Percentiles rank a stretch among this genome's conserved stretches.
Conservation (phyloP, 768 basidiomycete species). For the Lepiota venenata region DNA sequence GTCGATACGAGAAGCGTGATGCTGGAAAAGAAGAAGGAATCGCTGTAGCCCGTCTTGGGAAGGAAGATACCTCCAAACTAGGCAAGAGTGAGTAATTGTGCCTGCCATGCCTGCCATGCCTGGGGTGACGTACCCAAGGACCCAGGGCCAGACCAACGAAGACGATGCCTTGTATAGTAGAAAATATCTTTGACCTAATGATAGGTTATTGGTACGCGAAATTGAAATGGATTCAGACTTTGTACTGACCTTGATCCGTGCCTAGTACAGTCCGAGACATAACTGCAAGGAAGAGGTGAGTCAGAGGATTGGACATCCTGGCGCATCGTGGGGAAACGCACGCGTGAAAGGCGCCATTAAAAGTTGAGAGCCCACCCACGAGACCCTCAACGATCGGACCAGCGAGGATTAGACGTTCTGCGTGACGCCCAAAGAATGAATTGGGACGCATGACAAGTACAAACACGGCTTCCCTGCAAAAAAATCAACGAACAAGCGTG, state of each 20-base stretch:
- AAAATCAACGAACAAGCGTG: constrained; percentile 1
- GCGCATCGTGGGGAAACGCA: constrained; percentile 43
- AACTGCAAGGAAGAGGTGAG: constrained; percentile 32
- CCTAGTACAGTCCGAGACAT: constrained; percentile 49
- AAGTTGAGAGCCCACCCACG: constrained; percentile 64
- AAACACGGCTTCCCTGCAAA: constrained; percentile 69
- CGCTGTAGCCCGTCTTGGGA: constrained; percentile 49
- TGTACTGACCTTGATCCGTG: constrained; percentile 42
- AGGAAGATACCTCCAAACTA: constrained; percentile 53
- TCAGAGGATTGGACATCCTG: constrained; percentile 11
- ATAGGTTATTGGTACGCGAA: background rate
- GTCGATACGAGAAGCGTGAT: constrained; percentile 33
- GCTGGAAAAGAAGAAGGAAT: constrained; percentile 43
- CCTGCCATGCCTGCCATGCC: background rate
- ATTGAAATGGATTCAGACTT: background rate
- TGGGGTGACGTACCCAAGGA: constrained; percentile 54
- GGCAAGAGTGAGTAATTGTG: background rate
- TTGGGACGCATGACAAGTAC: constrained; percentile 69
- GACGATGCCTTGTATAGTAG: constrained; percentile 69
- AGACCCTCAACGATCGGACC: constrained; percentile 80
- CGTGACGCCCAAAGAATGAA: constrained; percentile 44
- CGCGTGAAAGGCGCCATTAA: constrained; percentile 70
- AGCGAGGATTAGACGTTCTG: constrained; percentile 70
- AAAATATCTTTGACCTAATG: constrained; percentile 48
- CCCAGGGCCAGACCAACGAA: constrained; percentile 78